Percentiles rank a stretch among this genome's conserved stretches.
These are phyloP conservation scores for Paecilomyces variotii DNA, from an alignment of 2,329 filamentous ascomycete species.

Conservation along the genomic window DNA sequence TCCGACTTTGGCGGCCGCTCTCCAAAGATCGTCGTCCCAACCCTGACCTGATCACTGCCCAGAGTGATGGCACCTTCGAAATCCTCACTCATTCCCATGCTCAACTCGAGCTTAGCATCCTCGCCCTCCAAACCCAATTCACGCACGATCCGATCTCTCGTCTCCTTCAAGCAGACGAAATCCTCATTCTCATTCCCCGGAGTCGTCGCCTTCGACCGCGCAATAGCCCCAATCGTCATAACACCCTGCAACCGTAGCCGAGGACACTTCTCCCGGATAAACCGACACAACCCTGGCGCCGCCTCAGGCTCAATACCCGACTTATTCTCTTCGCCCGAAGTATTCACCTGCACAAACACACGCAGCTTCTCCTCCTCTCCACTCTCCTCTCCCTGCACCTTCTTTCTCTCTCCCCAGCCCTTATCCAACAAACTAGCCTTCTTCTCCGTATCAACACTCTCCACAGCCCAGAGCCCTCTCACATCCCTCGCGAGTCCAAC, in stretches of 20 bases:
- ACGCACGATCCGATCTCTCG: conserved; percentile 60
- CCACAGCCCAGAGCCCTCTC: conserved; percentile 83
- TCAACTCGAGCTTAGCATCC: conserved; percentile 64
- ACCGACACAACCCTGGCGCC: conserved; percentile 58
- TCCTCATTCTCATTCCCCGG: conserved; percentile 84
- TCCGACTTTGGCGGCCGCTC: conserved; percentile 69
- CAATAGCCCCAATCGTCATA: conserved; percentile 97
- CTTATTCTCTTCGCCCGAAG: conserved; percentile 78
- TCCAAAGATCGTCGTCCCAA: conserved; percentile 93
- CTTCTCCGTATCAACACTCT: conserved; percentile 78
- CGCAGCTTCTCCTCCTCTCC: conserved; percentile 42
- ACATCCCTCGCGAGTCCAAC: conserved; percentile 73
- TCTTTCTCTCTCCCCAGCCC: conserved; percentile 53
- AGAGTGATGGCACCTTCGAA: conserved; percentile 79
- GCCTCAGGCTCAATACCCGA: conserved; percentile 65
- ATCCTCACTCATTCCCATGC: conserved; percentile 98
- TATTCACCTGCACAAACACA: conserved; percentile 92
- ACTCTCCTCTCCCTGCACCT: conserved; percentile 22
- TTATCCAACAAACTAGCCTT: conserved; percentile 79
- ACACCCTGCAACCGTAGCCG: conserved; percentile 68
- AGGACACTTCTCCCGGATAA: conserved; percentile 63
- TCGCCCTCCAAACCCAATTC: conserved; percentile 47
- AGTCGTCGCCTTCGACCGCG: conserved; percentile 65
- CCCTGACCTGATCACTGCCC: conserved; percentile 82
- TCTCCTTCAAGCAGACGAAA: conserved; percentile 61